These are phyloP conservation scores for Pyrenochaeta sp. DNA, from an alignment of 2,329 filamentous ascomycete species.

Conservation along the genomic window DNA sequence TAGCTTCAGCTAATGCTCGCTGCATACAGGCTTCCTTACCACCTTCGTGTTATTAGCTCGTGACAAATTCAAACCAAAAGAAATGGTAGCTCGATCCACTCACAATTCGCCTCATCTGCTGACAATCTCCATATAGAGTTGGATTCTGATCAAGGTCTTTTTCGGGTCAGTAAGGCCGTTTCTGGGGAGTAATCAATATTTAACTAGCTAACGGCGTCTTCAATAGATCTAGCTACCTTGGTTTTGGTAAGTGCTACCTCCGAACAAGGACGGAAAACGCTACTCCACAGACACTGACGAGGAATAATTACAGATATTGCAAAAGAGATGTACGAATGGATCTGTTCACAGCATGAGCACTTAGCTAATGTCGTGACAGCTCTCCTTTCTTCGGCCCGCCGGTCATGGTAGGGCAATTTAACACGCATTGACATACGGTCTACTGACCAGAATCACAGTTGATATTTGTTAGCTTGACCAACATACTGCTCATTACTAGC, in stretches of 20 bases:
- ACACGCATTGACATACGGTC: conserved; percentile 18
- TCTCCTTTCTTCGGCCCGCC: conserved; percentile 62
- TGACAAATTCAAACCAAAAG: conserved; percentile 68
- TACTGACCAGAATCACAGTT: conserved; percentile 56
- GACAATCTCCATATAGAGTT: conserved; percentile 55
- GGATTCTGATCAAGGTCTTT: conserved; percentile 81
- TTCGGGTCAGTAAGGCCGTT: conserved; percentile 63
- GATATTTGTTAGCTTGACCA: conserved; percentile 78
- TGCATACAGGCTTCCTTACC: conserved; percentile 74
- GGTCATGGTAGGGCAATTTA: conserved; percentile 55
- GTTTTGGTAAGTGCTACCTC: conserved; percentile 65
- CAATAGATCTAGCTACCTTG: conserved; percentile 70
- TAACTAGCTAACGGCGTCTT: conserved; percentile 4
- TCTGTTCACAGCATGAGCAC: not conserved
- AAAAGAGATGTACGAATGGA: conserved; percentile 51
- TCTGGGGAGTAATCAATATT: not conserved
- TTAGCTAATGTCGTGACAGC: conserved; percentile 40
- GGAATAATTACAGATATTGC: conserved; percentile 52
- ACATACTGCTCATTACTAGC: conserved; percentile 80
- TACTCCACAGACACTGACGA: conserved; percentile 31
- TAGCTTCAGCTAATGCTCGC: conserved; percentile 5
- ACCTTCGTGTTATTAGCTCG: conserved; percentile 83
- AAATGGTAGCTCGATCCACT: conserved; percentile 61
- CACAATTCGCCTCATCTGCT: conserved; percentile 7
- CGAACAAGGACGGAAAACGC: conserved; percentile 1